Base-by-base conservation (phyloP, 257 asterid species). In the Paraleonurus japonicus region DNA sequence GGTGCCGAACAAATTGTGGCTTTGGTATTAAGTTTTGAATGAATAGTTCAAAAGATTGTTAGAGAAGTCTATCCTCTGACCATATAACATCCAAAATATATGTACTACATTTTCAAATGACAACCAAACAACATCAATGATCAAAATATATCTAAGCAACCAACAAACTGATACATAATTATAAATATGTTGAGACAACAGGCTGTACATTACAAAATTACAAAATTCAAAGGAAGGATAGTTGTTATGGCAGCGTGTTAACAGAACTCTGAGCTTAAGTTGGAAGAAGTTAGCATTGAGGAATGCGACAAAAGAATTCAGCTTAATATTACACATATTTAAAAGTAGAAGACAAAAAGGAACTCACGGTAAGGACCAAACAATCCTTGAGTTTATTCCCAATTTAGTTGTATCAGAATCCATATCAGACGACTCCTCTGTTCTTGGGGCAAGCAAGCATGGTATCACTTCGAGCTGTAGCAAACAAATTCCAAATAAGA, bases 361-460 rank as follows among this genome's bases (percentile, higher is more conserved):
- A 62, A 86, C 97, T 86, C 76, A 91, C 96, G 97, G 97, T 81
- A 91, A 76, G 53, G 90, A 78, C 97, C 96, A 91, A 39, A 91
- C 97, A 28, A 81, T 71, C 87, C 81, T 78, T 30, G 87, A 78
- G 83, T 71, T 79, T 53, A 27, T 60, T 77, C 77, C 85, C 33
- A 53, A 69, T 45, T 76, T 78, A 35, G 71, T 67, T 60, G 65
- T 69, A 59, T 71, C 78, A 39, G 82, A 61, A 53, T 79, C 81
- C 65, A 53, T 51, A 70, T 63, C 63, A 43, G 83, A 77, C 19
- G 78, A 78, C 75, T 73, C 65, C 26, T 73, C 83, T 69, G 28
- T 83, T 69, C 78, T 35, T 35, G 95, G 91, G 61, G 96, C 90
- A 69, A 91, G 92, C 81, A 91, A 79, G 76, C 93, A 91, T n/a